Conservation (phyloP, 257 asterid species). For the Gardenia jasminoides region DNA sequence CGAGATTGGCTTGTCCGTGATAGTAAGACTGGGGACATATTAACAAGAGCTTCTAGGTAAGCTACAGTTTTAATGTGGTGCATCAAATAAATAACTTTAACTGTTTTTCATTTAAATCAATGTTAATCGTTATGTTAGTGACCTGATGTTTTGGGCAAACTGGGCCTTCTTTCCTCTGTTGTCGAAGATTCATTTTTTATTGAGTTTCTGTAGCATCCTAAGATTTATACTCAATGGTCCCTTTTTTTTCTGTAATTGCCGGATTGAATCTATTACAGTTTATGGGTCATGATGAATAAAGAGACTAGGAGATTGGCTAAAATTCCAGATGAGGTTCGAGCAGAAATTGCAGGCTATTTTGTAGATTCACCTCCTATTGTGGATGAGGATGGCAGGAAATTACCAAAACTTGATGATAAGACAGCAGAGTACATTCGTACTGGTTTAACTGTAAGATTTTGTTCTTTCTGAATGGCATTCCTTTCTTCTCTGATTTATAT, state of each 20-base stretch:
- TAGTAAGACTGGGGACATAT: slow-evolving; percentile 66
- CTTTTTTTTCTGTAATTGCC: slow-evolving; percentile 18
- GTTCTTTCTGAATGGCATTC: background rate
- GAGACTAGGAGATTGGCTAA: slow-evolving; percentile 87
- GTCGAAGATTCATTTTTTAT: background rate
- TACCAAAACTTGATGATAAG: slow-evolving; percentile 79
- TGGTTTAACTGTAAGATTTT: slow-evolving; percentile 82
- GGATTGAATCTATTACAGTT: slow-evolving; percentile 39
- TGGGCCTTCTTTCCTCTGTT: background rate
- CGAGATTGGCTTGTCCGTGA: slow-evolving; percentile 95
- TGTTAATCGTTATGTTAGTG: background rate
- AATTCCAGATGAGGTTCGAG: slow-evolving; percentile 91
- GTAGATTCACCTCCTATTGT: slow-evolving; percentile 85
- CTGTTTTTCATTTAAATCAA: background rate
- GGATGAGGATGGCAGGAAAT: slow-evolving; percentile 72
- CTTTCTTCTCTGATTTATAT: background rate
- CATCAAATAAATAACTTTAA: background rate
- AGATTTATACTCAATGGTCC: background rate
- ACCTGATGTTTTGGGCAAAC: background rate
- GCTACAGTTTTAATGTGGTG: background rate
- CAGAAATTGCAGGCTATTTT: slow-evolving; percentile 71
- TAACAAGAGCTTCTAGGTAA: slow-evolving; percentile 93
- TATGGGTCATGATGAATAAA: slow-evolving; percentile 98
- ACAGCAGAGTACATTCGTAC: slow-evolving; percentile 59
- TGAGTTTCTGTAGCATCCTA: background rate